Percentiles rank a stretch among this genome's conserved stretches.
These are phyloP conservation scores for Leccinum griseonigrum DNA, from an alignment of 1,284 basidiomycete genomes.

Conservation along the genomic window DNA sequence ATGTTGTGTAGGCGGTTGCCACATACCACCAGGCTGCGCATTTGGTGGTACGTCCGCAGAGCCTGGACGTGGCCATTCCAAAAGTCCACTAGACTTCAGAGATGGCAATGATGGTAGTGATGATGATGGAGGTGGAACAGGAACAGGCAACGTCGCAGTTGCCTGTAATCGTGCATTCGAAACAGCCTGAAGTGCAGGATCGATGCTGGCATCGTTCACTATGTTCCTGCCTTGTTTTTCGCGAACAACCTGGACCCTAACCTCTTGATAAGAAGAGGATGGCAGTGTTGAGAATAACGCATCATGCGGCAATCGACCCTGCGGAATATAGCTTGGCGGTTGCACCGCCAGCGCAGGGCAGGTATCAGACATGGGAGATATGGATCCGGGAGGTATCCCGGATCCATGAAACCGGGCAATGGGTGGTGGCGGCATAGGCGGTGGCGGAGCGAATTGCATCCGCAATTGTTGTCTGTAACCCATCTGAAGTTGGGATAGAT, in stretches of 20 bases:
- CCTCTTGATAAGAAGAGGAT: slow-evolving; percentile 18
- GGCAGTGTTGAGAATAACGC: slow-evolving; percentile 12
- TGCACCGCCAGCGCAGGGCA: slow-evolving; percentile 12
- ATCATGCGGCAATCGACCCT: slow-evolving; percentile 23
- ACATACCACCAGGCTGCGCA: slow-evolving; percentile 14
- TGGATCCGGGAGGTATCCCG: slow-evolving; percentile 15
- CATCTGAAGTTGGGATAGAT: slow-evolving; percentile 26
- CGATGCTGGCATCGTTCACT: slow-evolving; percentile 30
- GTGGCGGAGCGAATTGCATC: slow-evolving; percentile 16
- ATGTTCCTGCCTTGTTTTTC: slow-evolving; percentile 27
- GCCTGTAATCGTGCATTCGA: slow-evolving; percentile 20
- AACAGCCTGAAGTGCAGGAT: slow-evolving; percentile 30
- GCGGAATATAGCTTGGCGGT: slow-evolving; percentile 13
- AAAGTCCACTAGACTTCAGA: slow-evolving; percentile 66
- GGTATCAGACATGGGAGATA: slow-evolving; percentile 24
- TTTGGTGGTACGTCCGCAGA: slow-evolving; percentile 19
- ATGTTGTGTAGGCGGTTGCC: slow-evolving; percentile 29
- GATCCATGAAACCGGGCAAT: slow-evolving; percentile 14
- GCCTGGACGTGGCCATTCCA: slow-evolving; percentile 47
- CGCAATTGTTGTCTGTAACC: slow-evolving; percentile 15
- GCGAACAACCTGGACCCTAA: slow-evolving; percentile 13
- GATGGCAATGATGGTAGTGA: slow-evolving; percentile 52
- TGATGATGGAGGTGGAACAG: neutral
- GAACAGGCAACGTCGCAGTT: slow-evolving; percentile 11
- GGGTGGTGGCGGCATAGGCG: slow-evolving; percentile 1